A percentile compares a stretch with the other conserved stretches of the same genome.
phyloP scores from a whole-genome alignment of 345 rosid genomes.

The Cochlearia excelsa region DNA sequence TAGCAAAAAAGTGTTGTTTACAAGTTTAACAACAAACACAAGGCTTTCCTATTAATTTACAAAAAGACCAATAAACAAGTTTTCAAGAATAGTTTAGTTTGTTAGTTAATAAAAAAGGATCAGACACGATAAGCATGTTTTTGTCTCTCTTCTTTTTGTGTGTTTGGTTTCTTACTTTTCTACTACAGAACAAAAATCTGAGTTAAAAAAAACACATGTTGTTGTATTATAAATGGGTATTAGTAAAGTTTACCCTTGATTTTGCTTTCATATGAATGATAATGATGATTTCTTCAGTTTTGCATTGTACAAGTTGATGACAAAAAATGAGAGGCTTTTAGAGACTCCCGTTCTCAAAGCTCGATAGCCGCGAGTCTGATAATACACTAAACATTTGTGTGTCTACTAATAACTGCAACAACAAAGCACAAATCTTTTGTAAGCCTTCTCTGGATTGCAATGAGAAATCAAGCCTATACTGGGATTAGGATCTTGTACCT shows the following conservation, averaged over 20 bases:
- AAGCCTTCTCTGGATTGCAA: constrained; percentile 11
- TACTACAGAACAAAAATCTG: constrained; percentile 17
- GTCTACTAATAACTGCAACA: constrained; percentile 70
- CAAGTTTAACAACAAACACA: constrained; percentile 19
- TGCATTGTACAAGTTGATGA: constrained; percentile 29
- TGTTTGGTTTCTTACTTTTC: constrained; percentile 14
- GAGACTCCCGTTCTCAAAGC: constrained; percentile 55
- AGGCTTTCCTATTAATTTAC: constrained; percentile 29
- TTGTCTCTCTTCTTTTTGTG: background rate
- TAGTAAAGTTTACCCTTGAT: constrained; percentile 11
- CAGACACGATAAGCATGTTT: constrained; percentile 24
- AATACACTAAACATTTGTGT: constrained; percentile 74
- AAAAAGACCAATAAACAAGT: constrained; percentile 11
- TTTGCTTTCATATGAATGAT: constrained; percentile 13
- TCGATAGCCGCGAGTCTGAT: constrained; percentile 69
- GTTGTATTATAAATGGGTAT: background rate
- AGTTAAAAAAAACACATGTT: constrained; percentile 5
- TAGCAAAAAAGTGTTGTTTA: constrained; percentile 24
- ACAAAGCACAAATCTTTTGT: background rate
- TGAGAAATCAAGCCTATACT: background rate
- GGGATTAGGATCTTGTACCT: constrained; percentile 42
- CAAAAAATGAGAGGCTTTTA: constrained; percentile 24
- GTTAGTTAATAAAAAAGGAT: constrained; percentile 1
- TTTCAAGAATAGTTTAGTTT: too few species aligned
- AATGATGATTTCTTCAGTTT: constrained; percentile 22